Evolutionary conservation across 192 early-diverging fungal genomes (phyloP), one percentile per base, ranked within the genome.

Genomic region (Geranomyces variabilis): DNA sequence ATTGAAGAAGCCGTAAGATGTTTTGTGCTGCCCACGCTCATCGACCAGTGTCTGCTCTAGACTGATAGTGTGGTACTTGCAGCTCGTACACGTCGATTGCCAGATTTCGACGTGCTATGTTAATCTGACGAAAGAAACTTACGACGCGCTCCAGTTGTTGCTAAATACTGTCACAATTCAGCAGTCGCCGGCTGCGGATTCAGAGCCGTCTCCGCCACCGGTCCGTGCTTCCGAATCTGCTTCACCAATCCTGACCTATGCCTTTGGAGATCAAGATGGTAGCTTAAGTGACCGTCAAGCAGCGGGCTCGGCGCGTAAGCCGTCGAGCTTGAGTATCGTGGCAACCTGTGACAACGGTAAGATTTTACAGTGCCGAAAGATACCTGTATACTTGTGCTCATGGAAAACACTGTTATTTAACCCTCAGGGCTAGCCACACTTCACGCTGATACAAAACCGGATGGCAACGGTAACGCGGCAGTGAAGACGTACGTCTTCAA

Each of bases 1-100:
- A 77, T 87, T 12, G 79, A 85, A 31, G 84, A 80, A 15, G 87
- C 89, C 36, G 88, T 91, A 85, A 78, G 78, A 28, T 26, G 29
- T 0, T n/a, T 28, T 13, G n/a, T 21, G 36, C 5, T 41, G n/a
- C n/a, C n/a, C 36, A 10, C 36, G 36, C 36, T 3, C 36, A 10
- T 41, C 10, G 3, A 10, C 36, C 36, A 10, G 36, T 10, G 10
- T 41, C 36, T 10, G n/a, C 36, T 41, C 10, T 41, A 3, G 3
- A 41, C 36, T 41, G 10, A 41, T 10, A 10, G 36, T 41, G 36
- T 41, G 10, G 36, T 3, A 41, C 4, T 28, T 24, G 19, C 12
- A 69, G 66, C 24, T 63, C 13, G 55, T 66, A 8, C 44, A 55
- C n/a, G 1, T 74, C 19, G 53, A 74, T 53, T 63, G 64, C 28